Base-by-base conservation (phyloP, 306 rosid genomes). In the Cucurbita argyrosperma region DNA sequence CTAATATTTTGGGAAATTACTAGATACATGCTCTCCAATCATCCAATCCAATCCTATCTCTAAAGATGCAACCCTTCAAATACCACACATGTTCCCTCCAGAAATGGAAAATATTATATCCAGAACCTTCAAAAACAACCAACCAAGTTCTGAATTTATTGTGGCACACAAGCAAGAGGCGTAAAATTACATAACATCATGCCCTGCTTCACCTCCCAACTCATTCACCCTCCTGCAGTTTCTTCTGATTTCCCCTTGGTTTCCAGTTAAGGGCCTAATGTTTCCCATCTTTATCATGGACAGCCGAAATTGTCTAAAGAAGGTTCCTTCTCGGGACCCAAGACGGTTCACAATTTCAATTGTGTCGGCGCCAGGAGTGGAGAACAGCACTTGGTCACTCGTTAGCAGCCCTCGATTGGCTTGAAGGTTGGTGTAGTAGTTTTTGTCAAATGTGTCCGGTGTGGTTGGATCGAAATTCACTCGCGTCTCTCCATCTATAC, bases 281-380 rank as follows among this genome's bases (percentile, higher is more conserved):
- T 86, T 88, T 2, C 94, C 97, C 96, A 92, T 89, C 4, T 89
- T 92, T 14, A 88, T 82, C 90, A 86, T 88, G 10, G 97, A 85
- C 23, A 68, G 77, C 23, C 85, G 88, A 76, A 92, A 89, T 3
- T 82, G 81, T 14, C 52, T 61, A 2, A 58, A 58, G 68, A 74
- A 74, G 9, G 71, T 65, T 2, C 37, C 71, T 65, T 65, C 10
- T 21, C 57, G 15, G 13, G 18, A 23, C 16, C 11, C 61, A 26
- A 74, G n/a, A 26, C 21, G 37, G 6, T 46, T 58, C 5, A 74
- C 77, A 21, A 14, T 21, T 1, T 15, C 45, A 0, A 26, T 3
- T 5, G 69, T 74, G 3, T 21, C 45, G 2, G 77, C 69, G 5
- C 57, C 57, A 56, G 23, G 82, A 74, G 52, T 86, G 3, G 69